Conservation (phyloP, 1,284 basidiomycete species). For the Schizophyllum commune region DNA sequence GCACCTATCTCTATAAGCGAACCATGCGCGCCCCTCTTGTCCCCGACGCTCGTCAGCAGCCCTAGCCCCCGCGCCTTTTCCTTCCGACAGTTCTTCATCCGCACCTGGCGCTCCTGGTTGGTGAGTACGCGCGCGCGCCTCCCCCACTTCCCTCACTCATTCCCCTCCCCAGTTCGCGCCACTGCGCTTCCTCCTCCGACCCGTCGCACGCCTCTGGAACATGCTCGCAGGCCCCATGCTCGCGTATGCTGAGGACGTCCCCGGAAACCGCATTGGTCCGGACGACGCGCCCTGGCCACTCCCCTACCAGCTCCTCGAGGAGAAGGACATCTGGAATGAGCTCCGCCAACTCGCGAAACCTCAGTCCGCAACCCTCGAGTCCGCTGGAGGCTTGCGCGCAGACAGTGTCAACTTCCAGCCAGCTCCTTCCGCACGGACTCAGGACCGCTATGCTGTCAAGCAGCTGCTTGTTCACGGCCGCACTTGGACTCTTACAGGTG, state of each 20-base stretch:
- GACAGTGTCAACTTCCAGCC: conserved; percentile 61
- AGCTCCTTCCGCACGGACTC: conserved; percentile 36
- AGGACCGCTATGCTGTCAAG: conserved; percentile 56
- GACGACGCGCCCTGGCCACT: conserved; percentile 59
- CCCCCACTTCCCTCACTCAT: background rate
- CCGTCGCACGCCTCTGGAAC: conserved; percentile 22
- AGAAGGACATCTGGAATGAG: conserved; percentile 40
- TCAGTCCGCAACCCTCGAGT: conserved; percentile 33
- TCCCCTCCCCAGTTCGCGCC: background rate
- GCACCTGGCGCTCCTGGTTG: background rate
- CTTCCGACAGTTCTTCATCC: background rate
- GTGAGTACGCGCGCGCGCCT: background rate
- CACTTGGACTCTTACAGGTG: conserved; percentile 55
- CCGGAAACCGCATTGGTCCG: conserved; percentile 47
- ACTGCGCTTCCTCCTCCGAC: conserved; percentile 27
- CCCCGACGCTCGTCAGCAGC: background rate
- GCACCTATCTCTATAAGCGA: background rate
- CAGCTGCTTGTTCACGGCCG: conserved; percentile 47
- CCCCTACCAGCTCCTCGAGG: conserved; percentile 40
- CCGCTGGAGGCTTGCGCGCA: conserved; percentile 31
- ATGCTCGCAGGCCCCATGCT: conserved; percentile 27
- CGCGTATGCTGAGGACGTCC: conserved; percentile 47
- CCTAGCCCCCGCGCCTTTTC: background rate
- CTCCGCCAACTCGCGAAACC: conserved; percentile 42
- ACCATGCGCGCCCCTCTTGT: background rate